A percentile compares a stretch with the other conserved stretches of the same genome.
phyloP scores from a whole-genome alignment of 2,329 filamentous ascomycete species.

The Pleomassaria siparia region DNA sequence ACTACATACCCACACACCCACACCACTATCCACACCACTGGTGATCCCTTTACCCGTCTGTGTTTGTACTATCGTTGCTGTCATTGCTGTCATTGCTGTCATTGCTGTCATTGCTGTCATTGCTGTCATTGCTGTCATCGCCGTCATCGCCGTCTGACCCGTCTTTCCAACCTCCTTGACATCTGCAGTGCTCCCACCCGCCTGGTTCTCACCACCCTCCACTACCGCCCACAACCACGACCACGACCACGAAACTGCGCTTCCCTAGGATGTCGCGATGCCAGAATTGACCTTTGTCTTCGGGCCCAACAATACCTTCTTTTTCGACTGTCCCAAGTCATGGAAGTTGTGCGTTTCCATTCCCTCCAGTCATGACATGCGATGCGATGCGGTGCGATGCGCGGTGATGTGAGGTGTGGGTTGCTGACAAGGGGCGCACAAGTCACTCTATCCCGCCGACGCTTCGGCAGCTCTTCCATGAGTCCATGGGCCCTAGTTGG shows the following conservation, averaged over 20 bases:
- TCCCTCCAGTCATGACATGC: no score
- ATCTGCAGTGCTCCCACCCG: background rate
- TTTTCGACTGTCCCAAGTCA: constrained; percentile 39
- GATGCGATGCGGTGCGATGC: background rate
- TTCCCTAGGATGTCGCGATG: constrained; percentile 17
- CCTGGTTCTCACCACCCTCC: no score
- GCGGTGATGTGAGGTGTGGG: background rate
- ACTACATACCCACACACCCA: no score
- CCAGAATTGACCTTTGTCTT: constrained; percentile 39
- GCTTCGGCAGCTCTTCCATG: constrained; percentile 36
- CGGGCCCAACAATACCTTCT: constrained; percentile 39
- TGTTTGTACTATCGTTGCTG: no score
- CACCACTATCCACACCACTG: background rate
- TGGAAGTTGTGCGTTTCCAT: constrained; percentile 38
- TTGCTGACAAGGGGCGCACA: background rate
- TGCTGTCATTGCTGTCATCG: no score
- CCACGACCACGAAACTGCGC: no score
- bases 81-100: no score
- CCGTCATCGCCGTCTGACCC: background rate
- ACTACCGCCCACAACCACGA: no score
- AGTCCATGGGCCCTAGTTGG: constrained; percentile 35
- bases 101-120: no score
- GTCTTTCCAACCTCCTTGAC: background rate
- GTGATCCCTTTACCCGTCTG: constrained; percentile 1
- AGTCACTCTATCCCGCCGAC: constrained; percentile 38